These are phyloP conservation scores for Kodamaea fungicola DNA, from an alignment of 1,139 yeast species.

Conservation along the genomic window DNA sequence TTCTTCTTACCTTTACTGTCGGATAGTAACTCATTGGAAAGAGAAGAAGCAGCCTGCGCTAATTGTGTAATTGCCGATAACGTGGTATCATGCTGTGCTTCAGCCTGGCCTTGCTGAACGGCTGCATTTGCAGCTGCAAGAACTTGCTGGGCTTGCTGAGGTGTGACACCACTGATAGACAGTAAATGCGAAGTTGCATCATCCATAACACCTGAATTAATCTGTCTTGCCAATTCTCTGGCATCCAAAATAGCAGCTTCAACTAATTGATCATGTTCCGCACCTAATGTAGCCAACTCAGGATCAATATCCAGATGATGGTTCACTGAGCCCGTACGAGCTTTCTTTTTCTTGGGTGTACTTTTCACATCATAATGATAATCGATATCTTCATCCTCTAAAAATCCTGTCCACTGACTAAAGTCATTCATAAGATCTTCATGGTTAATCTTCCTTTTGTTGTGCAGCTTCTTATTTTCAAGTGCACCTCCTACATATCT, in stretches of 20 bases:
- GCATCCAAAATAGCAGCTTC: slow-evolving; percentile 69
- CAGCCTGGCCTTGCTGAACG: slow-evolving; percentile 16
- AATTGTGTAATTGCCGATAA: slow-evolving; percentile 27
- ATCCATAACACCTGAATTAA: slow-evolving; percentile 9
- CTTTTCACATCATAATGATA: slow-evolving; percentile 8
- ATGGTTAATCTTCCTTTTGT: slow-evolving; percentile 6
- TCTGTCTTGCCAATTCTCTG: slow-evolving; percentile 54
- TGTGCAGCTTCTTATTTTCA: slow-evolving; percentile 15
- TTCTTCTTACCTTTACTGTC: slow-evolving; percentile 10
- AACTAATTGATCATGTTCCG: slow-evolving; percentile 59
- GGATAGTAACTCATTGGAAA: slow-evolving; percentile 11
- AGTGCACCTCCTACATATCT: slow-evolving; percentile 63
- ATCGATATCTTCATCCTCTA: slow-evolving; percentile 31
- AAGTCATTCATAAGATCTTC: slow-evolving; percentile 24
- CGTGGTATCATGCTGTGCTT: slow-evolving; percentile 6
- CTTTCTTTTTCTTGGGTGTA: slow-evolving; percentile 7
- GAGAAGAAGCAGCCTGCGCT: slow-evolving; percentile 30
- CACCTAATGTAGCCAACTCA: slow-evolving; percentile 44
- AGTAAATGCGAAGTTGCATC: slow-evolving; percentile 7
- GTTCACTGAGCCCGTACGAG: slow-evolving; percentile 9
- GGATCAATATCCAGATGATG: slow-evolving; percentile 50
- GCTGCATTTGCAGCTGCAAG: slow-evolving; percentile 24
- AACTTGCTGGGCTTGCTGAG: slow-evolving; percentile 17
- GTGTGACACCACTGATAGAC: slow-evolving; percentile 12
- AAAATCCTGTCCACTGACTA: slow-evolving; percentile 53